These are phyloP conservation scores for Polygonum aviculare DNA, from an alignment of 148 eudicot species.

Conservation along the genomic window DNA sequence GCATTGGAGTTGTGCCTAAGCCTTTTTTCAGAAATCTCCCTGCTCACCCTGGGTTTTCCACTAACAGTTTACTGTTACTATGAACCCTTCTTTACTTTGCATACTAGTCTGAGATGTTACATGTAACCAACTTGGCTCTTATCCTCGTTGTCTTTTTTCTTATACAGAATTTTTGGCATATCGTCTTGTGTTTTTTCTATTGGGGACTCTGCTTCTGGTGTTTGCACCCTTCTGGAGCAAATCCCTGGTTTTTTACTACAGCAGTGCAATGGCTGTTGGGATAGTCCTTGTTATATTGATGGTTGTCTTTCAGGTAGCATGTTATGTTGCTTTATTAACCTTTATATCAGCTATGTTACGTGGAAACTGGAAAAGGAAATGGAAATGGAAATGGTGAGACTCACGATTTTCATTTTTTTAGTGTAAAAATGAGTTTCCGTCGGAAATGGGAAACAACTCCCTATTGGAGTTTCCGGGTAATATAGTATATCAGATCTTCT, in stretches of 20 bases:
- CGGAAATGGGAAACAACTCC: too few species aligned
- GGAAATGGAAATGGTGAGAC: too few species aligned
- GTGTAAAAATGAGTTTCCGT: too few species aligned
- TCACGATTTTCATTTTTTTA: too few species aligned
- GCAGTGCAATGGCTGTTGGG: conserved; percentile 86
- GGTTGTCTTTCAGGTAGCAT: conserved; percentile 78
- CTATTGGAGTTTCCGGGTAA: too few species aligned
- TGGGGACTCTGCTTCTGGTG: conserved; percentile 47
- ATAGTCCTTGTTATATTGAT: conserved; percentile 71
- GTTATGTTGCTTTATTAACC: background rate
- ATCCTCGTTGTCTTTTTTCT: background rate
- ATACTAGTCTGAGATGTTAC: background rate
- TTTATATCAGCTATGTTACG: background rate
- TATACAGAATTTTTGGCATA: conserved; percentile 55
- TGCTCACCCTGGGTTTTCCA: background rate
- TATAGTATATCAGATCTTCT: too few species aligned
- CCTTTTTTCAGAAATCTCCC: background rate
- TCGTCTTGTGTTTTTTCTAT: conserved; percentile 53
- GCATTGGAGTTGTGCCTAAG: too few species aligned
- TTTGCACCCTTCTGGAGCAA: conserved; percentile 68
- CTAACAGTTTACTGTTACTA: background rate
- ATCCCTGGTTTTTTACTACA: conserved; percentile 76
- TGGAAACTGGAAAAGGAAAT: too few species aligned
- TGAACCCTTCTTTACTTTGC: background rate
- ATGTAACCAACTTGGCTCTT: background rate